Evolutionary conservation across 345 rosid species (phyloP).

Genomic region (Viola odorata): DNA sequence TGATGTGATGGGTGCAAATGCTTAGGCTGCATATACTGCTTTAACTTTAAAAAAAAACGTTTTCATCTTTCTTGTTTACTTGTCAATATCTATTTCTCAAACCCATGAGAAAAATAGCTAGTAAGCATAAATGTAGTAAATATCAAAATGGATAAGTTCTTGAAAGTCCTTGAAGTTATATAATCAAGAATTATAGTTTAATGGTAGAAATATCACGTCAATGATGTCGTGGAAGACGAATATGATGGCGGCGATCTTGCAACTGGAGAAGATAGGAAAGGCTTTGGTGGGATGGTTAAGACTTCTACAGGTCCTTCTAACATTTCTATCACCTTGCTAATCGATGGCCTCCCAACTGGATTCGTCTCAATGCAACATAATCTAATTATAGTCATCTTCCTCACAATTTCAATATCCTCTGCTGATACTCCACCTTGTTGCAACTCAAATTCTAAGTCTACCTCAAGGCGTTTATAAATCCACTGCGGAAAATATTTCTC

Average conservation of each 20-base stretch:
- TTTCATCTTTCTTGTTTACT: no score
- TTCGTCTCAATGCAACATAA: constrained; percentile 11
- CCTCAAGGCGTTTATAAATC: constrained; percentile 12
- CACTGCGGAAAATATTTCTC: constrained; percentile 21
- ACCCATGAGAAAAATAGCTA: no score
- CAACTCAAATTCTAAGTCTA: background rate
- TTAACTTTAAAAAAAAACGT: no score
- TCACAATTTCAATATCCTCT: constrained; percentile 8
- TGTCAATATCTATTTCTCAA: no score
- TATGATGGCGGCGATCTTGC: background rate
- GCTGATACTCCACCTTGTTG: background rate
- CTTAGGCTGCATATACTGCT: no score
- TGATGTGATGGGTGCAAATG: no score
- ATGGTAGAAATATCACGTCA: no score
- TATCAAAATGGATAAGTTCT: no score
- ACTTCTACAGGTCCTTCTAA: background rate
- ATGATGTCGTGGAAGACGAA: no score
- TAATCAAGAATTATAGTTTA: no score
- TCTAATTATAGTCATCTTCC: constrained; percentile 10
- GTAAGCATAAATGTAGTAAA: no score
- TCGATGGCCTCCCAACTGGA: constrained; percentile 4
- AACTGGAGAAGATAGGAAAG: background rate
- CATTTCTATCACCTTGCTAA: constrained; percentile 12
- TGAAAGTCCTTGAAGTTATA: no score
- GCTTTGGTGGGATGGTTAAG: constrained; percentile 3